These are phyloP conservation scores for Stentor coeruleus DNA, from an alignment of 73 alveolate genomes.

Conservation along the genomic window DNA sequence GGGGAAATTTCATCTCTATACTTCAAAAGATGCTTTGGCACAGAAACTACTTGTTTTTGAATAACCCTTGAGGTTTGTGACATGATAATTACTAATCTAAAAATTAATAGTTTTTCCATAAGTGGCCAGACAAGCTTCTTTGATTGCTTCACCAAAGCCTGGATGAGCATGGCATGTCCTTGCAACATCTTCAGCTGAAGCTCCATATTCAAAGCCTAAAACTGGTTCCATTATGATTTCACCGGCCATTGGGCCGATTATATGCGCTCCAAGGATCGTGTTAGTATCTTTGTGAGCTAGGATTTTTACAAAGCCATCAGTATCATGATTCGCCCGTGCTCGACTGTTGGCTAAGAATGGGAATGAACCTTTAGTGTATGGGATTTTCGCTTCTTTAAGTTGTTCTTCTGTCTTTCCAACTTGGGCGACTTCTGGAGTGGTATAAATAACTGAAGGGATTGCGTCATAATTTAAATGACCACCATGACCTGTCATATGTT, in stretches of 20 bases:
- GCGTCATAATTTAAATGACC: conserved; percentile 92
- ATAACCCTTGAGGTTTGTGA: too few relatives aligned
- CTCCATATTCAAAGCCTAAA: conserved; percentile 95
- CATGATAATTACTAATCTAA: conserved; percentile 19
- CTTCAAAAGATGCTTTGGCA: too few relatives aligned
- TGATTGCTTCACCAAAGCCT: conserved; percentile 87
- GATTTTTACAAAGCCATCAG: conserved; percentile 91
- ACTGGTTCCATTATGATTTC: conserved; percentile 93
- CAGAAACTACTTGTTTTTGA: too few relatives aligned
- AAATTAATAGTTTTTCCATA: conserved; percentile 81
- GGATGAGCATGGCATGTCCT: conserved; percentile 98
- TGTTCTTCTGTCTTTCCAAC: conserved; percentile 95
- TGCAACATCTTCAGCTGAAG: conserved; percentile 95
- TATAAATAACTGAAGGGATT: conserved; percentile 89
- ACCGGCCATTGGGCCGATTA: conserved; percentile 92
- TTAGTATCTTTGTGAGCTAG: conserved; percentile 75
- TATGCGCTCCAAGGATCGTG: conserved; percentile 82
- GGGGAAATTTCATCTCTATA: too few relatives aligned
- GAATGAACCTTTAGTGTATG: conserved; percentile 82
- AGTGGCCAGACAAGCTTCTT: conserved; percentile 94
- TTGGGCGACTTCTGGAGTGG: conserved; percentile 92
- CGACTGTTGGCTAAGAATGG: conserved; percentile 94
- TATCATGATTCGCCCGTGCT: conserved; percentile 90
- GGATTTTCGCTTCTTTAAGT: conserved; percentile 69
- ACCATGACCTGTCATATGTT: conserved; percentile 60